Percentiles rank a stretch among this genome's conserved stretches.
Conservation (phyloP, 306 rosid genomes). For the Rosa chinensis region DNA sequence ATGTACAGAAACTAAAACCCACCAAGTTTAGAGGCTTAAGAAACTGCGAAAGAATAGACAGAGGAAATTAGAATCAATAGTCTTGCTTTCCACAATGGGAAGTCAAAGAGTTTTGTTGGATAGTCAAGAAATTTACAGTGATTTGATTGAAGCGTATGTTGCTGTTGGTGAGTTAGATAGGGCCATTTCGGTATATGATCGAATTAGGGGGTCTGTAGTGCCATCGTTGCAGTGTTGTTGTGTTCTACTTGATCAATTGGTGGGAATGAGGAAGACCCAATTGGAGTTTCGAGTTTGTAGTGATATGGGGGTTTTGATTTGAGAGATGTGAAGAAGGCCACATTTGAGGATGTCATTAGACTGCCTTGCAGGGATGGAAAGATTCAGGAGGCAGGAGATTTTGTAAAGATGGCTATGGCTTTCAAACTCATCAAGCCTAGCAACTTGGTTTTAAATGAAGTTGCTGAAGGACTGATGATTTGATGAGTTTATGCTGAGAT, state of each 20-base stretch:
- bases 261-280: slow-evolving; percentile 43
- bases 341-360: slow-evolving; percentile 53
- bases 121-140: slow-evolving; percentile 37
- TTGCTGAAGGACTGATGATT: slow-evolving; percentile 76
- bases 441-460: slow-evolving; percentile 50
- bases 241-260: slow-evolving; percentile 50
- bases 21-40: no score
- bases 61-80: no score
- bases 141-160: slow-evolving; percentile 55
- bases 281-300: slow-evolving; percentile 40
- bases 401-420: slow-evolving; percentile 60
- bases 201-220: slow-evolving; percentile 40
- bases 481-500: slow-evolving; percentile 67
- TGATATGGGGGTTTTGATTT: slow-evolving; percentile 48
- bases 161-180: slow-evolving; percentile 47
- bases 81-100: slow-evolving; percentile 51
- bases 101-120: slow-evolving; percentile 36
- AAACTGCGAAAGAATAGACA: no score
- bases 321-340: slow-evolving; percentile 43
- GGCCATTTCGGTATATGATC: slow-evolving; percentile 49
- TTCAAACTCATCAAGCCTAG: slow-evolving; percentile 35
- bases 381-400: slow-evolving; percentile 69
- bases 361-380: slow-evolving; percentile 61
- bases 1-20: no score
- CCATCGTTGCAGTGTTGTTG: slow-evolving; percentile 44